phyloP scores from a whole-genome alignment of 495 filamentous ascomycete species.

The Trichoderma reesei region DNA sequence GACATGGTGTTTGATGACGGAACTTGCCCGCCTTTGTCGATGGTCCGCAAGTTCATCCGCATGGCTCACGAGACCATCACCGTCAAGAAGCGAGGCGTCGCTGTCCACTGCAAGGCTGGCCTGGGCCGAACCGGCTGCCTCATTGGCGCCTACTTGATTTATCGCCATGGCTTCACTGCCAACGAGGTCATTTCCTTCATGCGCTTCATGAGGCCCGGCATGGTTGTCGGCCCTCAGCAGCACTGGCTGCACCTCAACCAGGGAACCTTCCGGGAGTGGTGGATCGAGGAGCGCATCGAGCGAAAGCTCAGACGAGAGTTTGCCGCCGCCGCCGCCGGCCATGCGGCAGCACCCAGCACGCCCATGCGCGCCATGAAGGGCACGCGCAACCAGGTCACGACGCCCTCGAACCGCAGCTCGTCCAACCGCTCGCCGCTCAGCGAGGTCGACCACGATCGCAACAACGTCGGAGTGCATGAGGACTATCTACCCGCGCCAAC shows the following conservation, averaged over 20 bases:
- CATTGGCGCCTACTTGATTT: constrained; percentile 96
- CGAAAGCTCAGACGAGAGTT: constrained; percentile 38
- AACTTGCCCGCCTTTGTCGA: constrained; percentile 77
- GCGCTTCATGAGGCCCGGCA: constrained; percentile 98
- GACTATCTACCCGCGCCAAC: constrained; percentile 91
- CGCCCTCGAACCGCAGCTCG: constrained; percentile 71
- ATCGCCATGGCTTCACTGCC: constrained; percentile 94
- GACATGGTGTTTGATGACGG: constrained; percentile 99
- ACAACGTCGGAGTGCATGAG: constrained; percentile 49
- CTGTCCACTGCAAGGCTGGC: constrained; percentile 97
- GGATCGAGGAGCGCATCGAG: constrained; percentile 81
- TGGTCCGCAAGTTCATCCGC: constrained; percentile 87
- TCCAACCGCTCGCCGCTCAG: constrained; percentile 72
- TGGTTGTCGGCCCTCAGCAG: constrained; percentile 99
- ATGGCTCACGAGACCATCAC: constrained; percentile 91
- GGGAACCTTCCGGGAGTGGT: constrained; percentile 93
- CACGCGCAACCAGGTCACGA: constrained; percentile 47
- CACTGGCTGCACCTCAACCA: constrained; percentile 99
- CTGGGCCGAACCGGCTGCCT: constrained; percentile 90
- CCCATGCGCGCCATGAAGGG: constrained; percentile 66
- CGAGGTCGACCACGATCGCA: constrained; percentile 77
- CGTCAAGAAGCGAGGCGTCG: constrained; percentile 75
- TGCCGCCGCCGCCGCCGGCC: constrained; percentile 31
- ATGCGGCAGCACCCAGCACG: constrained; percentile 45
- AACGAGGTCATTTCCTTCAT: constrained; percentile 98